A percentile compares a stretch with the other conserved stretches of the same genome.
Evolutionary conservation across 257 asterid species (phyloP).

Genomic region (Penstemon newberryi): DNA sequence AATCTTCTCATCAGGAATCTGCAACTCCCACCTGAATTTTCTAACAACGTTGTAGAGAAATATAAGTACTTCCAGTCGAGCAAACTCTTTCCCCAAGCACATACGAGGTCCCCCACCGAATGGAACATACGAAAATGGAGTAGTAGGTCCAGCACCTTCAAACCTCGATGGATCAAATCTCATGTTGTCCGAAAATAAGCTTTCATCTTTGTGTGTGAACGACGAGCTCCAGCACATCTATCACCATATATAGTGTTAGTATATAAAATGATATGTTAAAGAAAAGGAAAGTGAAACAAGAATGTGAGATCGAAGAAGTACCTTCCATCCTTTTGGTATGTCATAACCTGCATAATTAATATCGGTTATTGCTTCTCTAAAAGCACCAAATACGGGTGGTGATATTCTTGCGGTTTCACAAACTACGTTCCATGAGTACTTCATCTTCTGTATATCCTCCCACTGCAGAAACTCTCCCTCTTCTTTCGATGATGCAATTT

Average conservation of each 20-base stretch:
- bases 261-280: not conserved
- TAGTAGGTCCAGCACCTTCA: slow-evolving; percentile 57
- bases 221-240: slow-evolving; percentile 68
- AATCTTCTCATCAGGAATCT: slow-evolving; percentile 43
- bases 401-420: slow-evolving; percentile 56
- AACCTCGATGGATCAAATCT: slow-evolving; percentile 64
- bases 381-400: slow-evolving; percentile 66
- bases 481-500: slow-evolving; percentile 48
- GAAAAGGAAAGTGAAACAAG: not conserved
- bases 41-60: slow-evolving; percentile 46
- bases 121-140: slow-evolving; percentile 59
- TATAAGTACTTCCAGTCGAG: slow-evolving; percentile 57
- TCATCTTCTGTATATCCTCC: slow-evolving; percentile 89
- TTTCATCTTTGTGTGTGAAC: slow-evolving; percentile 47
- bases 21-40: slow-evolving; percentile 47
- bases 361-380: slow-evolving; percentile 58
- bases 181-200: slow-evolving; percentile 25
- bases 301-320: slow-evolving; percentile 13
- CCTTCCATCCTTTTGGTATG: slow-evolving; percentile 96
- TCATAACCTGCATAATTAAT: slow-evolving; percentile 57
- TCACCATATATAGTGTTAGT: not conserved
- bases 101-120: slow-evolving; percentile 82
- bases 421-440: slow-evolving; percentile 72
- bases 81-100: slow-evolving; percentile 72
- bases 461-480: slow-evolving; percentile 54